A percentile compares a stretch with the other conserved stretches of the same genome.
phyloP scores from a whole-genome alignment of 208 protist genomes.

The Leishmania mexicana region DNA sequence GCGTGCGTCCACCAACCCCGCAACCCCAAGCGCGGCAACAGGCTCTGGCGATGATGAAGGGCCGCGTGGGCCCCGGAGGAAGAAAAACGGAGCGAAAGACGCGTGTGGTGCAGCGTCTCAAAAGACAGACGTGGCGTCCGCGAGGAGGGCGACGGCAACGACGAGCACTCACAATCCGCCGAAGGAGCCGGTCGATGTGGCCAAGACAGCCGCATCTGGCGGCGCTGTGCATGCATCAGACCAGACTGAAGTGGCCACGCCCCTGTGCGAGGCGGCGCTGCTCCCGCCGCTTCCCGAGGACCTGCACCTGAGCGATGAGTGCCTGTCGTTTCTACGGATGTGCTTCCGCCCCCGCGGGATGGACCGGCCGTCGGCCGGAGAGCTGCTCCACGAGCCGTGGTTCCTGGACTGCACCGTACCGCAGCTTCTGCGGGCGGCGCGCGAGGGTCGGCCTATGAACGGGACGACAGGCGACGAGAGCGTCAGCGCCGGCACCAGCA shows the following conservation, averaged over 20 bases:
- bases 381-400: conserved; percentile 58
- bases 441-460: conserved; percentile 10
- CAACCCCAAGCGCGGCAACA: not conserved
- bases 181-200: conserved; percentile 31
- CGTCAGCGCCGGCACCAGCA: not conserved
- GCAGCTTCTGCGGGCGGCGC: conserved; percentile 26
- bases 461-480: not conserved
- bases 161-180: not conserved
- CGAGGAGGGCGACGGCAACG: not conserved
- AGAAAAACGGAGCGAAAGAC: not conserved
- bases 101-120: not conserved
- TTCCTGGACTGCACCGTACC: conserved; percentile 44
- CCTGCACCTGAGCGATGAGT: conserved; percentile 33
- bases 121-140: conserved; percentile 2
- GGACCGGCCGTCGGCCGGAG: conserved; percentile 48
- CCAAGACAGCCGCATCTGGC: not conserved
- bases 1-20: not conserved
- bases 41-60: conserved; percentile 2
- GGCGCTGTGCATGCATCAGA: not conserved
- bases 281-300: conserved; percentile 43
- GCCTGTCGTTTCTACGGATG: conserved; percentile 47
- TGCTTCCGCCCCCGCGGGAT: conserved; percentile 59
- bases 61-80: conserved; percentile 9
- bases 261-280: conserved; percentile 6
- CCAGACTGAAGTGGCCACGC: too few species aligned